Evolutionary conservation across 305 asterid genomes (phyloP).

Genomic region (Fraxinus baroniana): DNA sequence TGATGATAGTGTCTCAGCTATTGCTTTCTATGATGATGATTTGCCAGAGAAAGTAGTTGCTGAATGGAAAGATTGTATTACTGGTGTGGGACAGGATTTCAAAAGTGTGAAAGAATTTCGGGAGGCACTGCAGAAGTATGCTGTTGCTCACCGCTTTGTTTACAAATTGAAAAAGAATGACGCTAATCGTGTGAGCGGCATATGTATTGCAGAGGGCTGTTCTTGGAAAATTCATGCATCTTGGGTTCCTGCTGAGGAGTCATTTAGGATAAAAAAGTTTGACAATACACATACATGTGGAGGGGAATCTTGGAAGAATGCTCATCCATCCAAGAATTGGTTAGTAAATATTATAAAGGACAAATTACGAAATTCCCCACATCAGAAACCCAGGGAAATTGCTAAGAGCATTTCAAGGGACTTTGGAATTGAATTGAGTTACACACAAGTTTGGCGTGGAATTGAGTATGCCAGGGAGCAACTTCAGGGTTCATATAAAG

Average conservation of each 20-base stretch:
- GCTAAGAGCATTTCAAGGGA: constrained; percentile 70
- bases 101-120: constrained; percentile 77
- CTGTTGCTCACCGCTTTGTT: constrained; percentile 79
- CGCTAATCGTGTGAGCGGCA: constrained; percentile 69
- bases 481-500: constrained; percentile 79
- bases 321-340: constrained; percentile 80
- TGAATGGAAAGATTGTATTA: constrained; percentile 75
- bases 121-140: constrained; percentile 77
- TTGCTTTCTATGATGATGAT: constrained; percentile 48
- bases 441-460: constrained; percentile 81
- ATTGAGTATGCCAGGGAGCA: constrained; percentile 83
- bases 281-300: constrained; percentile 70
- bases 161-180: constrained; percentile 80
- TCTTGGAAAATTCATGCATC: constrained; percentile 89
- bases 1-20: constrained; percentile 33
- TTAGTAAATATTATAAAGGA: constrained; percentile 77
- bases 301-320: constrained; percentile 76
- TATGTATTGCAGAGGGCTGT: constrained; percentile 79
- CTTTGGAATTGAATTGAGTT: constrained; percentile 70
- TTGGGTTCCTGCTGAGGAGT: constrained; percentile 63
- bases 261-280: constrained; percentile 71
- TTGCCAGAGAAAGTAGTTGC: constrained; percentile 74
- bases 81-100: constrained; percentile 85
- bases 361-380: constrained; percentile 73
- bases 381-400: constrained; percentile 75